Base-by-base conservation (phyloP, 495 filamentous ascomycete genomes). In the Podospora conica region DNA sequence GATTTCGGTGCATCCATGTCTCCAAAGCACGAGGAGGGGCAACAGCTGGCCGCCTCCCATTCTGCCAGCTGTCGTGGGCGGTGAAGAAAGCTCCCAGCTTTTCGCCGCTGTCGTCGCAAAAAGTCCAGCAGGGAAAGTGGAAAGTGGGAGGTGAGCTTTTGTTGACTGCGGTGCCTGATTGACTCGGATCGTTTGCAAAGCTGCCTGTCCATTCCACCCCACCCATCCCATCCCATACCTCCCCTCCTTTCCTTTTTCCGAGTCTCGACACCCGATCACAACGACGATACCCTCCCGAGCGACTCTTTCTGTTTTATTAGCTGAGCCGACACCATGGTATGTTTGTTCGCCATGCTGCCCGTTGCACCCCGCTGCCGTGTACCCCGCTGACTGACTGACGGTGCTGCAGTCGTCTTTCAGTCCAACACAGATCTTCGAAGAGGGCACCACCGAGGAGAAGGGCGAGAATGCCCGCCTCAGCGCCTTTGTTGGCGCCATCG, bases 401-500 rank as follows among this genome's bases (percentile, higher is more conserved):
- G 3, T 3, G 18, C 10, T 61, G 23, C 65, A 83, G 83, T 77
- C 82, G 64, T 85, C 83, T 48, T 86, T 86, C 69, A 96, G 93
- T 79, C 94, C 95, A 70, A 97, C 93, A 59, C 95, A 98, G 78
- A 98, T 98, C 82, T 98, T 98, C 82, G 91, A 90, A 71, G 93
- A 98, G 78, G 95, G 96, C 77, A 93, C 96, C 65, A 93, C 88
- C 61, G 92, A 98, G 82, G 94, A 98, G 84, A 98, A 97, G 79
- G 95, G 95, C 72, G 95, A 98, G 82, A 98, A 98, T 89, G 95
- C 95, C 68, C 92, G 95, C 85, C 87, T 98, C 66, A 91, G 91
- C 1, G 93, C 93, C 61, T 98, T 97, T 70, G 94, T 98, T 57
- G 94, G 94, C 74, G 95, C 96, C 71, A 98, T 98, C 74, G 95